phyloP scores from a whole-genome alignment of 1,139 yeast genomes.

The Candida freyschussii region DNA sequence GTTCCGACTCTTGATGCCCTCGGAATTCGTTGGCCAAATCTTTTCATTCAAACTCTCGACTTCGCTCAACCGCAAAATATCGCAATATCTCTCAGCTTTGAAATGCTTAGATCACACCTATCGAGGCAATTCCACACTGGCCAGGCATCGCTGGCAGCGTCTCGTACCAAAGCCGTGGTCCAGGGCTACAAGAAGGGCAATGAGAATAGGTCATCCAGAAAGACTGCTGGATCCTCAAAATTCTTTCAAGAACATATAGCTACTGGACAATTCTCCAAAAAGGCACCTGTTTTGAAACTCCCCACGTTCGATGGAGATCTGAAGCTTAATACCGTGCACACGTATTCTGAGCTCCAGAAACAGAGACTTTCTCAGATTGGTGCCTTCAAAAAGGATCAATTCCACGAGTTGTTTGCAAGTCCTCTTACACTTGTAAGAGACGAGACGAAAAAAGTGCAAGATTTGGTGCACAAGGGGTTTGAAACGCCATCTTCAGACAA shows the following conservation, averaged over 20 bases:
- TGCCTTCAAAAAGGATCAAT: conserved; percentile 59
- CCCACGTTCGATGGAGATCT: conserved; percentile 4
- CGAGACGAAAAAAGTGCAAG: conserved; percentile 29
- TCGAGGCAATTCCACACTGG: conserved; percentile 6
- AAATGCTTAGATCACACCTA: conserved; percentile 8
- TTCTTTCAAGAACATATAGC: conserved; percentile 19
- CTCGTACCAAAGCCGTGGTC: conserved; percentile 15
- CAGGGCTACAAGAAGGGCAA: conserved; percentile 19
- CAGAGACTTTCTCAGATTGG: conserved; percentile 31
- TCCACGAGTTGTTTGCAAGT: conserved; percentile 52
- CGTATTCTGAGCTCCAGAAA: conserved; percentile 18
- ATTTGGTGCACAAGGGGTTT: conserved; percentile 26
- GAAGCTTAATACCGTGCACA: conserved; percentile 12
- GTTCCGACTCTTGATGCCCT: too few relatives aligned
- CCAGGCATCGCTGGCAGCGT: conserved; percentile 5
- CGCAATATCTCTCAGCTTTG: too few relatives aligned
- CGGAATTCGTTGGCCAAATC: too few relatives aligned
- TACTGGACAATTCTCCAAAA: conserved; percentile 12
- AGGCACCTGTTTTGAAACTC: conserved; percentile 2
- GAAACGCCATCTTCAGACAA: conserved; percentile 36
- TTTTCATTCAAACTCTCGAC: too few relatives aligned
- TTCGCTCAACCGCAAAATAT: too few relatives aligned
- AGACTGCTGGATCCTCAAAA: conserved; percentile 20
- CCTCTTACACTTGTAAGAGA: conserved; percentile 54
- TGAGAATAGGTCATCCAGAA: conserved; percentile 11